Base-by-base conservation (phyloP, 176 grass and related monocot species). In the Guadua angustifolia region DNA sequence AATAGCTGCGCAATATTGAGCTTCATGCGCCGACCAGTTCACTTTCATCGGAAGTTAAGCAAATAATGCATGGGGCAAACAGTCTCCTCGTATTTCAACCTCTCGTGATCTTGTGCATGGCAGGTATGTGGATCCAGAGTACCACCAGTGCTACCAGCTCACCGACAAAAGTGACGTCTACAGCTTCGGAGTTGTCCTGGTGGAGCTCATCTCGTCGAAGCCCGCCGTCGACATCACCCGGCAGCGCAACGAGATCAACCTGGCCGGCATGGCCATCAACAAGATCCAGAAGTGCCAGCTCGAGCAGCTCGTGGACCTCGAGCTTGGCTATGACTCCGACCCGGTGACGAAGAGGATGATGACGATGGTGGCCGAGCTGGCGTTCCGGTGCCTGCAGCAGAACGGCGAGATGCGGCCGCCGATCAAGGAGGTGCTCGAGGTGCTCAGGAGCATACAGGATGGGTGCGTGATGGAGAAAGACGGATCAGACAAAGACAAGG, bases 91-190 rank as follows among this genome's bases (percentile, higher is more conserved):
- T 5, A 12, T 64, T 66, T 74, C 50, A 35, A 45, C 43, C 32
- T 22, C 2, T 66, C 68, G 46, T 76, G 64, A 55, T 36, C 69
- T 73, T 50, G 29, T 38, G 47, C 3, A 4, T 35, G 32, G 67
- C 84, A 90, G 91, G 52, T 93, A 94, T 46, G 79, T 98, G 25
- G 95, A 98, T 75, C 95, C 95, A 3, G 95, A 98, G 82, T 98
- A 98, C 56, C 90, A 98, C 84, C 85, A 93, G 68, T 95, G 92
- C 85, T 98, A 90, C 85, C 95, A 98, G 79, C 89, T 98, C 46
- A 98, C 92, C 5, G 92, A 93, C 79, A 98, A 86, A 79, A 98
- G 95, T 32, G 95, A 98, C 39, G 95, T 98, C 0, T 98, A 98
- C 52, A 98, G 95, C 49, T 98, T 98, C 7, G 95, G 95, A 0